Percentiles rank a stretch among this genome's conserved stretches.
Conservation (phyloP, 1,284 basidiomycete species). For the Microbotryum intermedium region DNA sequence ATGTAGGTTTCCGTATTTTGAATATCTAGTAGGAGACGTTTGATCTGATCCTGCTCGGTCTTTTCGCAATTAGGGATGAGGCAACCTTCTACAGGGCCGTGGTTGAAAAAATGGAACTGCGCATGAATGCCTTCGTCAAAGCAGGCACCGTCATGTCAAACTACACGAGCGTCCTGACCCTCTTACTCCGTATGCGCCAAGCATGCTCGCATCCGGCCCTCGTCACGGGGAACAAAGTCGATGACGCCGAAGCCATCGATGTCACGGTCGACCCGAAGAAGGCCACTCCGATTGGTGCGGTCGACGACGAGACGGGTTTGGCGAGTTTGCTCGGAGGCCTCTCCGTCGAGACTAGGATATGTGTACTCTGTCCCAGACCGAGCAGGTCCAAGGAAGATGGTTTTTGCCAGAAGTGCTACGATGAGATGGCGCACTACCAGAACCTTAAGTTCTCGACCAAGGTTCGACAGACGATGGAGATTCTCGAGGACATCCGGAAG, state of each 20-base stretch:
- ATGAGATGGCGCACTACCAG: conserved; percentile 16
- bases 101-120: conserved; percentile 61
- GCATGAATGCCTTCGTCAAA: conserved; percentile 54
- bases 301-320: conserved; percentile 41
- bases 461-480: conserved; percentile 67
- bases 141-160: conserved; percentile 51
- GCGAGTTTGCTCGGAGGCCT: conserved; percentile 3
- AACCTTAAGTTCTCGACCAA: conserved; percentile 50
- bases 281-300: conserved; percentile 43
- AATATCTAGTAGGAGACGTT: too few species aligned
- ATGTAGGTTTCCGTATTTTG: too few species aligned
- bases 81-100: conserved; percentile 71
- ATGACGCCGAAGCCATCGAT: conserved; percentile 17
- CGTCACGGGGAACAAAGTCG: conserved; percentile 40
- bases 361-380: conserved; percentile 6
- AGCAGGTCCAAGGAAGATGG: background rate
- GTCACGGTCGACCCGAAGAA: background rate
- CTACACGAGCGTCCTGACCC: conserved; percentile 74
- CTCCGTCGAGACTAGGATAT: background rate
- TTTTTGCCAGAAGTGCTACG: conserved; percentile 31
- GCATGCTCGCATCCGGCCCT: conserved; percentile 79
- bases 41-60: conserved; percentile 42
- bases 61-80: conserved; percentile 60
- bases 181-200: conserved; percentile 51
- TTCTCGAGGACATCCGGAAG: conserved; percentile 57